Base-by-base conservation (phyloP, 2,329 filamentous ascomycete genomes). In the Akanthomyces uredinophilus region DNA sequence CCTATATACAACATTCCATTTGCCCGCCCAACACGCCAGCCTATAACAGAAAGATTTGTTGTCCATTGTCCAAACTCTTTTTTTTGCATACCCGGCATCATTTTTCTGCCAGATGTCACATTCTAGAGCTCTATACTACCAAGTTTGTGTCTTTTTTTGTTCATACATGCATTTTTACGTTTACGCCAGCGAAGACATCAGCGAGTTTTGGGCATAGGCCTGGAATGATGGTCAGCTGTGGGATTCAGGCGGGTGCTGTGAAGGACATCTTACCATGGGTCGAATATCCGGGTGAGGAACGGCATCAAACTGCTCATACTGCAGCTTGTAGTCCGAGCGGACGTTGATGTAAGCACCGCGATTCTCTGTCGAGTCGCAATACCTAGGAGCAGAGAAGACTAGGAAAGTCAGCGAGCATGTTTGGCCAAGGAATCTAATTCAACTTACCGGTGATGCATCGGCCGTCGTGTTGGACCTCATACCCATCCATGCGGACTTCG, bases 311-410 rank as follows among this genome's bases (percentile, higher is more conserved):
- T 96, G 89, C 74, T 95, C 85, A 78, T 91, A 99, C 43, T 91
- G 81, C 69, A 98, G 87, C 81, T 97, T 96, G 74, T 96, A 91
- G 65, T 96, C 91, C 18, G 91, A 85, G 37, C 91, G 90, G 66
- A 99, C 89, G 77, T 99, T 98, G 84, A 99, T 99, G 76, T 96
- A 99, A 20, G 95, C 95, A 66, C 95, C 95, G 79, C 93, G 95
- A 79, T 99, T 99, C 79, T 96, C 94, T 0, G 95, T 98, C 69
- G 92, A 92, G 74, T 99, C 95, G 77, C 95, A 99, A 76, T 99
- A 99, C 76, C 88, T 96, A 44, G 95, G 95, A 29, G 95, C 95
- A 46, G 94, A 98, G 81, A 99, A 99, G 68, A 99, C 95, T 4
- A 4, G 8, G 53, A 41, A 64, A 63, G 67, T 74, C 65, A 75